Evolutionary conservation across 2,329 filamentous ascomycete species (phyloP).

Genomic region (Oidium heveae): DNA sequence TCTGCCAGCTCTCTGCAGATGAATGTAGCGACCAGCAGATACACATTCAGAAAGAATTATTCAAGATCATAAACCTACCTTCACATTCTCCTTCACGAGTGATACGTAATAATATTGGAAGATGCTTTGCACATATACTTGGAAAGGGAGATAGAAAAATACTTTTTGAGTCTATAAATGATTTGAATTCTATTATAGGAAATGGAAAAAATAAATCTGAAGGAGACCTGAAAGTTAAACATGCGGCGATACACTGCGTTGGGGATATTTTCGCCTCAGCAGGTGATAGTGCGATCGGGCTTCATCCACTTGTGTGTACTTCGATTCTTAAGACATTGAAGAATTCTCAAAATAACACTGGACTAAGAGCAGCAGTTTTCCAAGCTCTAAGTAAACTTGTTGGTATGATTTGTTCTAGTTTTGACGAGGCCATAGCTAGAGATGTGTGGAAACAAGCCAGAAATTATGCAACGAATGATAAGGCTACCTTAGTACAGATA

Average conservation of each 20-base stretch:
- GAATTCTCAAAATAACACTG: conserved; percentile 51
- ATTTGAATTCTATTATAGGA: conserved; percentile 49
- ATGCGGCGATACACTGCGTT: conserved; percentile 68
- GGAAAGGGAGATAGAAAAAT: conserved; percentile 69
- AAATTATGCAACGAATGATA: conserved; percentile 52
- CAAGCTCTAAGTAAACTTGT: conserved; percentile 50
- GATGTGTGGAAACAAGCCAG: conserved; percentile 86
- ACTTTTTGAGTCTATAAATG: conserved; percentile 84
- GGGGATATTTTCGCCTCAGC: conserved; percentile 80
- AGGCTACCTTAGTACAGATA: conserved; percentile 55
- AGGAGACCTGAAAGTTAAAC: conserved; percentile 52
- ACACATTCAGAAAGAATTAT: conserved; percentile 78
- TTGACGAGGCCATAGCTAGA: conserved; percentile 66
- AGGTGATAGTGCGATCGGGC: conserved; percentile 71
- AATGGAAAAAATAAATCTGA: conserved; percentile 51
- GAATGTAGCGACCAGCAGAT: conserved; percentile 73
- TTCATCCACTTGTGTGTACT: conserved; percentile 50
- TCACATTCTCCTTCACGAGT: conserved; percentile 67
- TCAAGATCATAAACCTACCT: conserved; percentile 68
- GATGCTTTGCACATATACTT: conserved; percentile 63
- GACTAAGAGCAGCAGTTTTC: conserved; percentile 56
- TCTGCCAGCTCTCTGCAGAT: conserved; percentile 46
- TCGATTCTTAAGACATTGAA: conserved; percentile 61
- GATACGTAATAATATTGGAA: conserved; percentile 69
- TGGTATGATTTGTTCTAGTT: conserved; percentile 45